Base-by-base conservation (phyloP, 352 stramenopile genomes). In the Phytophthora kernoviae region DNA sequence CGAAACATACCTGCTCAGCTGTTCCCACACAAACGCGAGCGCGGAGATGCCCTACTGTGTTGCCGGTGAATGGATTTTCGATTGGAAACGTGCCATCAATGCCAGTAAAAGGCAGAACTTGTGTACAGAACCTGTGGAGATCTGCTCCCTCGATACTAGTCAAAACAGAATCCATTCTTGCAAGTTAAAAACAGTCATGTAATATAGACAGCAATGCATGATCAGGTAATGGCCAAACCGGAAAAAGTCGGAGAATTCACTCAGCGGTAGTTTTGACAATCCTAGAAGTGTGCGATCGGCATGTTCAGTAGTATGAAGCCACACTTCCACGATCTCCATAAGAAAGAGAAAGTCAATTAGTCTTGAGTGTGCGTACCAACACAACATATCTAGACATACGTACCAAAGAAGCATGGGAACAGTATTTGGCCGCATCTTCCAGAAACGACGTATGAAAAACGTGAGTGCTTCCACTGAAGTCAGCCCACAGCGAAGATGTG, bases 241-340 rank as follows among this genome's bases (percentile, higher is more conserved):
- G 20, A 81, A 63, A 26, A 60, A 50, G n/a, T 27, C 15, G 1
- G 48, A 22, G 17, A 84, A 67, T 9, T 50, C 32, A 18, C 20
- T 37, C 0, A 82, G 53, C 1, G 62, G 55, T 9, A 82, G 17
- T 41, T 81, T 84, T 4, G 60, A 55, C 32, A 84, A 41, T 5
- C 75, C 75, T 21, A 82, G 30, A 20, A 84, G 62, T 12, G 33
- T 63, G 9, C 33, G 46, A 1, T 79, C 56, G 1, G 44, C 21
- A 7, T 47, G 26, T 4, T 49, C 54, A 14, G 26, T 22, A 10
- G 9, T 27, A 22, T 79, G 30, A 15, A 69, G 14, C 75, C 75
- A 84, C 0, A 69, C 44, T 66, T 84, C 75, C 5, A 82, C 15
- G 12, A 84, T 79, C 75, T 84, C 37, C 27, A 46, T 11, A 43